These are phyloP conservation scores for Ramichloridium luteum DNA, from an alignment of 2,329 filamentous ascomycete species.

Conservation along the genomic window DNA sequence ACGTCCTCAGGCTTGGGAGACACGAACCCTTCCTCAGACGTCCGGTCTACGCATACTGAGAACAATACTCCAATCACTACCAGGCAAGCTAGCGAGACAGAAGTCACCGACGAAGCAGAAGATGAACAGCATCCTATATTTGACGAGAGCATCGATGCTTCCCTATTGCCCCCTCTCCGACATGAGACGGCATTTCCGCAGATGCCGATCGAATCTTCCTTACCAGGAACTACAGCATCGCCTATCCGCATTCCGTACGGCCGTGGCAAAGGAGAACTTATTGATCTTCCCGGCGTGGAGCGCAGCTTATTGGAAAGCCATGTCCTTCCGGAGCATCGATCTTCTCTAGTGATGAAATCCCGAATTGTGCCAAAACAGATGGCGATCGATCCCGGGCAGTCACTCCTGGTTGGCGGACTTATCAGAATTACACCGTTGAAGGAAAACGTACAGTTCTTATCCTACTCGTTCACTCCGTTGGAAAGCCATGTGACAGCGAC, in stretches of 20 bases:
- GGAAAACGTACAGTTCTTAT: constrained; percentile 53
- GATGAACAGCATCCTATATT: constrained; percentile 11
- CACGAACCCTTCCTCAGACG: not conserved
- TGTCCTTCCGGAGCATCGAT: constrained; percentile 53
- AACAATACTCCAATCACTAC: too few relatives aligned
- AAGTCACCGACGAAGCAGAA: constrained; percentile 4
- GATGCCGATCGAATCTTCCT: constrained; percentile 74
- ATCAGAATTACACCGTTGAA: constrained; percentile 72
- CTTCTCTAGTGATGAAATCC: constrained; percentile 63
- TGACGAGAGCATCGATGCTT: constrained; percentile 17
- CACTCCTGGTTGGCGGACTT: constrained; percentile 66
- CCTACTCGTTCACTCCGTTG: constrained; percentile 78
- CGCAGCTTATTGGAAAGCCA: constrained; percentile 61
- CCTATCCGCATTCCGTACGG: constrained; percentile 90
- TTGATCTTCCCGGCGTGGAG: constrained; percentile 79
- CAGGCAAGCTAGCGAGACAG: too few relatives aligned
- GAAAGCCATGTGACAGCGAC: constrained; percentile 64
- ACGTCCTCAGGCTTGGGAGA: too few relatives aligned
- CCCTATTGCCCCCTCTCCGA: constrained; percentile 64
- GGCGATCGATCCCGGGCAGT: constrained; percentile 62
- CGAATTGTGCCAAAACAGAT: constrained; percentile 63
- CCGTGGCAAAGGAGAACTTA: constrained; percentile 72
- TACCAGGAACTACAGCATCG: constrained; percentile 88
- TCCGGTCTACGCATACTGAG: not conserved
- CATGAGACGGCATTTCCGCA: constrained; percentile 62